Base-by-base conservation (phyloP, 2,329 filamentous ascomycete species). In the Calonectria fujianensis region DNA sequence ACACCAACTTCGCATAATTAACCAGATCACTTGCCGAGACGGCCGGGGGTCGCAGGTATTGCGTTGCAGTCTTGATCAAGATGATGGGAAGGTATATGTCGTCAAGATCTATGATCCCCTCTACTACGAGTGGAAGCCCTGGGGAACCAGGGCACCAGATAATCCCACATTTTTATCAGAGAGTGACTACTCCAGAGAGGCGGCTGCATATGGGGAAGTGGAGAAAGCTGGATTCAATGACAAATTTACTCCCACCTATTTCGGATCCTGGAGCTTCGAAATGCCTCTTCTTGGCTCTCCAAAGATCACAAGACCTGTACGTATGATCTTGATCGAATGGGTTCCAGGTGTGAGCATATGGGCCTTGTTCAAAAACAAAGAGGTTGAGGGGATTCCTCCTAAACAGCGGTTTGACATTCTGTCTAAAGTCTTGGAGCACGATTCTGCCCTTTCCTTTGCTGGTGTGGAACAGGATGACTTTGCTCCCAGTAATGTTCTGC, bases 271-370 rank as follows among this genome's bases (percentile, higher is more conserved):
- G 57, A 63, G 14, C 35, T 63, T 63, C 27, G 35, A 63, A 27
- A 41, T 41, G n/a, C 57, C 57, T 14, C 57, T 63, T 18, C 35
- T 41, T 18, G 35, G 35, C 13, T 41, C 32, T n/a, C 52, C 54
- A 20, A 63, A 10, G 11, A 20, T 29, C 39, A 27, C 32, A 41
- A 63, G 57, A 63, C 35, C n/a, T 20, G 57, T 63, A 3, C 57
- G 57, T 24, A 63, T 63, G 57, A 41, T 41, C 37, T 63, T 63
- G 35, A 41, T 27, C 6, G 57, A 63, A 29, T 63, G 57, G 57
- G 20, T 63, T 3, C 13, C 24, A 20, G 24, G 57, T 7, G 13
- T 20, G 8, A 63, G 35, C 24, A 63, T 63, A 37, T 27, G 18
- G 18, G 3, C 24, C 2, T 29, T 63, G 14, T 29, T 41, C 35